Evolutionary conservation across 495 filamentous ascomycete genomes (phyloP).

Genomic region (Xylaria telfairii): DNA sequence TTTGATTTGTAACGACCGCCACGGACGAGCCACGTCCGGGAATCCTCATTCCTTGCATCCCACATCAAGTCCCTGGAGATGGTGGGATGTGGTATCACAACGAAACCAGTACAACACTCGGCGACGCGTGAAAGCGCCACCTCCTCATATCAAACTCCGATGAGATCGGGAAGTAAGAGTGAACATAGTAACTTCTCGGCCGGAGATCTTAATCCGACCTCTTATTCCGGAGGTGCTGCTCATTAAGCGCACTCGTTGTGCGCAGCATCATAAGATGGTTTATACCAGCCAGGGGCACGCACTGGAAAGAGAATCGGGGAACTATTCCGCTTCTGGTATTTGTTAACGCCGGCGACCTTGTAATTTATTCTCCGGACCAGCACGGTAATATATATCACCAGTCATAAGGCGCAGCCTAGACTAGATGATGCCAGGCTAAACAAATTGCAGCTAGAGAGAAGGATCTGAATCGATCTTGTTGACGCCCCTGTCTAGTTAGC

Average conservation of each 20-base stretch:
- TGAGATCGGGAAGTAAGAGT: not conserved
- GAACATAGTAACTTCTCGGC: not conserved
- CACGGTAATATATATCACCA: not conserved
- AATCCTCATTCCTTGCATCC: not conserved
- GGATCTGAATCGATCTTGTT: not conserved
- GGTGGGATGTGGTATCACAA: not conserved
- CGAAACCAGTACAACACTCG: not conserved
- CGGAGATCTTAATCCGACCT: not conserved
- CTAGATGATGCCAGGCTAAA: not conserved
- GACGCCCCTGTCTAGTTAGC: not conserved
- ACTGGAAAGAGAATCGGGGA: no score
- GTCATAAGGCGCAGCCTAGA: not conserved
- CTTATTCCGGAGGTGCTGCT: not conserved
- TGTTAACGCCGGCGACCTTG: not conserved
- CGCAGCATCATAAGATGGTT: not conserved
- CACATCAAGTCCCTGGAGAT: not conserved
- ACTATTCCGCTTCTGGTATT: not conserved
- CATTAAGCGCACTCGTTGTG: no score
- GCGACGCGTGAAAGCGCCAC: not conserved
- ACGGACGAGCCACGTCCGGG: not conserved
- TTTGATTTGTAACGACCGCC: conserved; percentile 8
- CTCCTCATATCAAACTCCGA: not conserved
- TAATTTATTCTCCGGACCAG: not conserved
- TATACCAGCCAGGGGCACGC: no score
- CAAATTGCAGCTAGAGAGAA: not conserved